Conservation (phyloP, 257 asterid species). For the Gynochthodes officinalis region DNA sequence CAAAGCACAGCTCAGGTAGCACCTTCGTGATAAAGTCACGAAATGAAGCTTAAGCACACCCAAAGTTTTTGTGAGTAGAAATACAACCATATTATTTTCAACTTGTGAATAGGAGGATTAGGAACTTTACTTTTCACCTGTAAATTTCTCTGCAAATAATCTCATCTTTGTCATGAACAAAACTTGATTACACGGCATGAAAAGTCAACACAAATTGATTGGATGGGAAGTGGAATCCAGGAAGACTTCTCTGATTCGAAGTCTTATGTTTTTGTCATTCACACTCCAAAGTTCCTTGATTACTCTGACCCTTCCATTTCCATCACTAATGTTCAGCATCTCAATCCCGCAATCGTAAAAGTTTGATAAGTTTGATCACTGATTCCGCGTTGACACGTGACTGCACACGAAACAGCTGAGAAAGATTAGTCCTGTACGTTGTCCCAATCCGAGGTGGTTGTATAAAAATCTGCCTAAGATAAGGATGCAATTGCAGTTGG, state of each 20-base stretch:
- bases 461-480: background rate
- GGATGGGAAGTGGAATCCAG: no score
- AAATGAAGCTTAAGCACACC: no score
- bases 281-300: no score
- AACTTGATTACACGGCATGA: background rate
- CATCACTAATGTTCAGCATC: background rate
- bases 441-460: no score
- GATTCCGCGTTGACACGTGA: conserved; percentile 7
- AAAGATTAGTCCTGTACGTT: background rate
- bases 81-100: background rate
- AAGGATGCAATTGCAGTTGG: background rate
- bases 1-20: conserved; percentile 1
- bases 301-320: background rate
- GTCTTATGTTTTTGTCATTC: no score
- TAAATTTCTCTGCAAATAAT: background rate
- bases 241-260: no score
- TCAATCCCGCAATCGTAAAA: background rate
- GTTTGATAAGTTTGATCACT: background rate
- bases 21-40: conserved; percentile 10
- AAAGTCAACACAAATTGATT: background rate
- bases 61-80: background rate
- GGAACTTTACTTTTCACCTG: background rate
- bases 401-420: background rate
- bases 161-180: background rate
- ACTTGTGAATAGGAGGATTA: conserved; percentile 3